A percentile compares a stretch with the other conserved stretches of the same genome.
These are phyloP conservation scores for Malus asiatica DNA, from an alignment of 306 rosid species.

Conservation along the genomic window DNA sequence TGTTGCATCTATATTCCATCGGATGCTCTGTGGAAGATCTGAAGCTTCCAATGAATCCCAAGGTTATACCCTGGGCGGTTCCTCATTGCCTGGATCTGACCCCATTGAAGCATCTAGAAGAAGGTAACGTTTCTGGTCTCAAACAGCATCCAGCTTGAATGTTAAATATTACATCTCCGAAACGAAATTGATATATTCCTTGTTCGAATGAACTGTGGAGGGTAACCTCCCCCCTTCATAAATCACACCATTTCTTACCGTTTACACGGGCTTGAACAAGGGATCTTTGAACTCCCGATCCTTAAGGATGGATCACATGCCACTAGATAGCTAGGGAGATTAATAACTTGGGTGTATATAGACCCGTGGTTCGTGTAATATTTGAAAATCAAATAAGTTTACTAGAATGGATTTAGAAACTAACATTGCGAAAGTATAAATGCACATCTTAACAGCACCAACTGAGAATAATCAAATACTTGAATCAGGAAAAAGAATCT, in stretches of 20 bases:
- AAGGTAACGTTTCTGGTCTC: conserved; percentile 46
- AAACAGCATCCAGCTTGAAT: background rate
- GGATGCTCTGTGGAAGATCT: conserved; percentile 82
- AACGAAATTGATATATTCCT: background rate
- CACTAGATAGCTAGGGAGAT: background rate
- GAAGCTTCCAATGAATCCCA: conserved; percentile 37
- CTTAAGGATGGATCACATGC: background rate
- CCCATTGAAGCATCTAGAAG: conserved; percentile 91
- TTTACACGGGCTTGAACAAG: background rate
- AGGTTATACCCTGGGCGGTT: conserved; percentile 46
- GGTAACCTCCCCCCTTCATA: background rate
- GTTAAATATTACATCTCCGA: background rate
- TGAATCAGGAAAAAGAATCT: conserved; percentile 4
- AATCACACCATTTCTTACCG: background rate
- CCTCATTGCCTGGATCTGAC: conserved; percentile 81
- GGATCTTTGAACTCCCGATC: background rate
- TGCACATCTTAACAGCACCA: background rate
- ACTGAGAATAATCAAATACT: background rate
- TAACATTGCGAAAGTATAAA: too few species aligned
- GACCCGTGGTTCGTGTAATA: too few species aligned
- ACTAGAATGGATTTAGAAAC: too few species aligned
- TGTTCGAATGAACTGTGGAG: background rate
- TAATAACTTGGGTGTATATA: too few species aligned
- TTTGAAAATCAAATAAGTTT: too few species aligned
- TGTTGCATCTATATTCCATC: conserved; percentile 69